Conservation (phyloP, 2,329 filamentous ascomycete species). For the Ascochyta rabiei region DNA sequence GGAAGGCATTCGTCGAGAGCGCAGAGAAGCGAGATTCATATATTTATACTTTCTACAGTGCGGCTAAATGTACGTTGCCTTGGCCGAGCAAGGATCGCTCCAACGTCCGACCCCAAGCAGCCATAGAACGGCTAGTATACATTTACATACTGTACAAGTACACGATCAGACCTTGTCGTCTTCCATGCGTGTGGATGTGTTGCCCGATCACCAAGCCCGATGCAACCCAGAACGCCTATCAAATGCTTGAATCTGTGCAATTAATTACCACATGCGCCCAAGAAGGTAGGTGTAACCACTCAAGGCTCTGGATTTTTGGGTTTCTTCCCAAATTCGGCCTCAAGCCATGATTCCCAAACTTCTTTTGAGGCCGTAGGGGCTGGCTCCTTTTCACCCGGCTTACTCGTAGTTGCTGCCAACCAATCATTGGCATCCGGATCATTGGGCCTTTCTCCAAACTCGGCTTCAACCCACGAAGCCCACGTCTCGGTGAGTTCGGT, state of each 20-base stretch:
- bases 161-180: neutral
- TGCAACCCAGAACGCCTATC: slow-evolving; percentile 12
- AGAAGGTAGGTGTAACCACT: neutral
- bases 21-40: slow-evolving; percentile 9
- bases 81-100: neutral
- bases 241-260: slow-evolving; percentile 7
- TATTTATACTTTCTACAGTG: slow-evolving; percentile 8
- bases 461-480: slow-evolving; percentile 37
- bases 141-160: slow-evolving; percentile 2
- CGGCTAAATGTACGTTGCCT: slow-evolving; percentile 9
- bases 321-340: slow-evolving; percentile 11
- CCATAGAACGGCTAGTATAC: neutral
- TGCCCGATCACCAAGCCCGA: neutral
- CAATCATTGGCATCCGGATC: slow-evolving; percentile 25
- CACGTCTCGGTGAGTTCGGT: slow-evolving; percentile 27
- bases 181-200: neutral
- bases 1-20: neutral
- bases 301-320: neutral
- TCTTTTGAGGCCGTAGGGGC: slow-evolving; percentile 1
- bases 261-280: neutral
- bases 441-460: slow-evolving; percentile 33
- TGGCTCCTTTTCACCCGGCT: neutral
- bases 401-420: slow-evolving; percentile 5
- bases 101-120: neutral
- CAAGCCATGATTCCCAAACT: slow-evolving; percentile 12